Evolutionary conservation across 805 yeast genomes (phyloP).

Genomic region (Starmerella powellii): DNA sequence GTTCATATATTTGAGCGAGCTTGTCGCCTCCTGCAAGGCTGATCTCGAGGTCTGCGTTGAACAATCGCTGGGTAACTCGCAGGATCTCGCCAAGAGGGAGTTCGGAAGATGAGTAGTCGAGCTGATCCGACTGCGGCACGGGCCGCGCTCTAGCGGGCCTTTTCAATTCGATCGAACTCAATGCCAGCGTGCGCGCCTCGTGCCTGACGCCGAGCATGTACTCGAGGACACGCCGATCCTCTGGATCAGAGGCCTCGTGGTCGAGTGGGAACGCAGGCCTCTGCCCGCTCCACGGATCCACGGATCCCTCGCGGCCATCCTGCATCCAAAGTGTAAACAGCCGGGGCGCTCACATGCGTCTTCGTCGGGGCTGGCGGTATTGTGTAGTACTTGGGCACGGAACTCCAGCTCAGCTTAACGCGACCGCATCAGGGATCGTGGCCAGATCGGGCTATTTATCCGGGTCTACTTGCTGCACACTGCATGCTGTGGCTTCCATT

Average conservation of each 20-base stretch:
- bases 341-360: no score
- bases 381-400: no score
- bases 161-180: no score
- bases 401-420: no score
- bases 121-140: no score
- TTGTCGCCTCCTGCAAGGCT: neutral
- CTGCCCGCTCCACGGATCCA: slow-evolving; percentile 12
- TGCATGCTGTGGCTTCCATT: slow-evolving; percentile 5
- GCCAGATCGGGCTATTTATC: neutral
- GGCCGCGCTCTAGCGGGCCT: no score
- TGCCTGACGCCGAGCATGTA: slow-evolving; percentile 1
- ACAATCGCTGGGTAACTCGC: neutral
- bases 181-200: slow-evolving; percentile 1
- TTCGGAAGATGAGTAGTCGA: no score
- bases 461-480: neutral
- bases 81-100: no score
- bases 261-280: slow-evolving; percentile 25
- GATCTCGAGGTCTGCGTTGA: neutral
- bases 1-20: neutral
- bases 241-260: neutral
- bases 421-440: no score
- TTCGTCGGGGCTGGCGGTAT: no score
- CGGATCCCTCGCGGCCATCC: slow-evolving; percentile 6
- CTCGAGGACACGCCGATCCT: neutral
- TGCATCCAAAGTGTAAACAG: no score